Base-by-base conservation (phyloP, 1,284 basidiomycete species). In the Cutaneotrichosporon sp. region DNA sequence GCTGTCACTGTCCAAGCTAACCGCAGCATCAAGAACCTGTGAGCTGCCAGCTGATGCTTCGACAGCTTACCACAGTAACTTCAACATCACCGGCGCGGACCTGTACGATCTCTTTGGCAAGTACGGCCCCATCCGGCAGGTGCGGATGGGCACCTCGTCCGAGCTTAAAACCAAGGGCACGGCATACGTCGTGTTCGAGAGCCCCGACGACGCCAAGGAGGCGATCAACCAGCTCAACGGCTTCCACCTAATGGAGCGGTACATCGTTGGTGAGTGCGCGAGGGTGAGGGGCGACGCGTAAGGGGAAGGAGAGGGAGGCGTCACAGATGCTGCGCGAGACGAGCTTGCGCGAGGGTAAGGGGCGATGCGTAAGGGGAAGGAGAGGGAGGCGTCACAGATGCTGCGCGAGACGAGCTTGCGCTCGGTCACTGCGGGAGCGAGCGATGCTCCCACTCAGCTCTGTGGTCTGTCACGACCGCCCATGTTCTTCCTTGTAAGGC, bases 71-170 rank as follows among this genome's bases (percentile, higher is more conserved):
- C 24, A n/a, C 61, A 80, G 79, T 13, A 95, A 94, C 80, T 99
- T 97, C 82, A 89, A 89, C 78, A 97, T 95, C 70, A 77, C 75
- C 22, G 95, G 93, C 52, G 88, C 93, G 62, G 95, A 97, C 79
- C 81, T 98, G 67, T 98, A 98, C 80, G 95, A 99, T 81, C 84
- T 99, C 62, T 99, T 99, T 75, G 95, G 95, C 59, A 90, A 93
- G 66, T 99, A 99, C 82, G 95, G 95, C 47, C 91, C 91, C 68
- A 93, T 99, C 73, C 88, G 95, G 47, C 95, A 99, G 80, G 89
- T 99, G 69, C 87, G 95, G 59, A 87, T 97, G 68, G 95, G 95
- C 51, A 94, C 88, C 69, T 91, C 95, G 72, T 83, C 85, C 61
- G 69, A 70, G n/a, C 66, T 78, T 52, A 97, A 97, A 82, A 91